Evolutionary conservation across 75 land plant genomes (phyloP).

Genomic region (Gnetum montanum): DNA sequence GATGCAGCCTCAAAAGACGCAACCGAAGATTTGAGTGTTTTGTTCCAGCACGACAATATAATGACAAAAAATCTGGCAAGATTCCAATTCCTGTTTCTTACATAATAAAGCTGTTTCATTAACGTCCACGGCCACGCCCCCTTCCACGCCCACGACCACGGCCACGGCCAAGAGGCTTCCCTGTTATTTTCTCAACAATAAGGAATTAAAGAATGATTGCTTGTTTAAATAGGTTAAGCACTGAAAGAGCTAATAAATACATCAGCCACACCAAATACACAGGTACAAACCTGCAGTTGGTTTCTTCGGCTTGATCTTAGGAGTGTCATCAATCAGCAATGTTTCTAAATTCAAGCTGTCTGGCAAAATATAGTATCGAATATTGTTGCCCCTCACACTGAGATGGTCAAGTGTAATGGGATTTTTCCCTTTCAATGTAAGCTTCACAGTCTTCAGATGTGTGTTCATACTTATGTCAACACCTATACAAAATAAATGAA

Average conservation of each 20-base stretch:
- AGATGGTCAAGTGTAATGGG: slow-evolving; percentile 81
- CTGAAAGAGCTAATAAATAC: background rate
- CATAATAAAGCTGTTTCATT: too few species aligned
- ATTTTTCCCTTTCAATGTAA: slow-evolving; percentile 74
- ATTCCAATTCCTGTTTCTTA: too few species aligned
- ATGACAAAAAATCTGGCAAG: too few species aligned
- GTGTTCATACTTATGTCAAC: slow-evolving; percentile 97
- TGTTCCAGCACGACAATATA: too few species aligned
- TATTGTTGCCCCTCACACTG: slow-evolving; percentile 87
- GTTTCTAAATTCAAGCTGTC: slow-evolving; percentile 92
- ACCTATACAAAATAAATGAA: slow-evolving; percentile 38
- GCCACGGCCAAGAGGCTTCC: slow-evolving; percentile 70
- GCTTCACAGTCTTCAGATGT: slow-evolving; percentile 85
- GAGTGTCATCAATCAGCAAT: slow-evolving; percentile 80
- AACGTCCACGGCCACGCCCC: slow-evolving; percentile 81
- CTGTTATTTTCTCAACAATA: slow-evolving; percentile 19
- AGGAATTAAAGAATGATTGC: background rate
- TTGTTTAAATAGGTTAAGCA: background rate
- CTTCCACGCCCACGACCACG: slow-evolving; percentile 77
- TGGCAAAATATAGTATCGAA: slow-evolving; percentile 81
- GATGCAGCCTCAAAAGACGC: too few species aligned
- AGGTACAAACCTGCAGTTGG: slow-evolving; percentile 62
- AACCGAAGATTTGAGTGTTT: too few species aligned
- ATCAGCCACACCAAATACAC: background rate
- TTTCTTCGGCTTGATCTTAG: slow-evolving; percentile 84